These are phyloP conservation scores for Blastocystis sp. DNA, from an alignment of 352 stramenopile species.

Conservation along the genomic window DNA sequence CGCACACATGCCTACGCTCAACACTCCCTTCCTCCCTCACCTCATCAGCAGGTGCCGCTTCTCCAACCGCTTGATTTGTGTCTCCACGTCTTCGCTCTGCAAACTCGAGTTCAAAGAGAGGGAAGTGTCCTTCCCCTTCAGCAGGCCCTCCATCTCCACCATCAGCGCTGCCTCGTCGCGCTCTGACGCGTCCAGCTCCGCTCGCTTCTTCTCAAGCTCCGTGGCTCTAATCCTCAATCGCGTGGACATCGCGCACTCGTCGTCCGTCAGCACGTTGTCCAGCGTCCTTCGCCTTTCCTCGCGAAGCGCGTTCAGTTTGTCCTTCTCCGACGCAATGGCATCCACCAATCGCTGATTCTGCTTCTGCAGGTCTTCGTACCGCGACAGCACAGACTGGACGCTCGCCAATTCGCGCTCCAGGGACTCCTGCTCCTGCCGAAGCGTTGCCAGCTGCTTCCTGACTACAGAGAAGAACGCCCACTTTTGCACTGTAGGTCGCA, in stretches of 20 bases:
- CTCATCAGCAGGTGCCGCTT: not conserved
- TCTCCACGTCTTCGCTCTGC: slow-evolving; percentile 4
- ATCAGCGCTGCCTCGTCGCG: slow-evolving; percentile 45
- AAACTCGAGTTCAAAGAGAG: slow-evolving; percentile 10
- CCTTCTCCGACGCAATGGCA: not conserved
- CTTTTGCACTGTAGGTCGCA: slow-evolving; percentile 4
- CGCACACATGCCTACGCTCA: slow-evolving; percentile 4
- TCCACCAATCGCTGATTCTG: slow-evolving; percentile 10
- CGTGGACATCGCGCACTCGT: not conserved
- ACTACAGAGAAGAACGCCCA: not conserved
- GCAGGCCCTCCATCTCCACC: slow-evolving; percentile 24
- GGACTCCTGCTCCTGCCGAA: not conserved
- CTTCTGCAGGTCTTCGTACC: slow-evolving; percentile 14
- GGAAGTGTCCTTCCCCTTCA: slow-evolving; percentile 41
- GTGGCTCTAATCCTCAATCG: not conserved
- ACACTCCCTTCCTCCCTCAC: too few relatives aligned
- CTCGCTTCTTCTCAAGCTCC: not conserved
- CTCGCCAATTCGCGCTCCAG: slow-evolving; percentile 25
- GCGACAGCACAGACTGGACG: slow-evolving; percentile 33
- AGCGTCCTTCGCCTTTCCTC: not conserved
- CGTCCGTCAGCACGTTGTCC: slow-evolving; percentile 19
- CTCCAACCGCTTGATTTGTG: not conserved
- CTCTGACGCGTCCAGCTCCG: slow-evolving; percentile 30
- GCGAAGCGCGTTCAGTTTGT: slow-evolving; percentile 13
- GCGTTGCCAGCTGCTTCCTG: too few relatives aligned